Percentiles rank a stretch among this genome's conserved stretches.
Conservation (phyloP, 2,329 filamentous ascomycete species). For the Penicillium janthinellum region DNA sequence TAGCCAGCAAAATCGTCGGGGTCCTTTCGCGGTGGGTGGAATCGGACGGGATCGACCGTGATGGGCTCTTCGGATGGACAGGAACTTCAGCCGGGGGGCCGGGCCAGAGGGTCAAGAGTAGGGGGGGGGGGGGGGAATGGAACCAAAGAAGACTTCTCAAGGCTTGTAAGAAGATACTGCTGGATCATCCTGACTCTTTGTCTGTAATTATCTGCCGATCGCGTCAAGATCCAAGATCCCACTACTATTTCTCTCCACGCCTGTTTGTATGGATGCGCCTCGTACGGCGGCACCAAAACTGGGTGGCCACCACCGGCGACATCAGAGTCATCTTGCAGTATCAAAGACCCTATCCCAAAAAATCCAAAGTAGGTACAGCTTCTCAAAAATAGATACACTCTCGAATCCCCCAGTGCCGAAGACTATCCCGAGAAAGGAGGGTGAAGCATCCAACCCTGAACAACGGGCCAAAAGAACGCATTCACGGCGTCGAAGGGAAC, state of each 20-base stretch:
- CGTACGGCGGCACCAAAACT: neutral
- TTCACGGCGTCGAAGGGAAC: constrained; percentile 3
- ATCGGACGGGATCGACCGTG: constrained; percentile 20
- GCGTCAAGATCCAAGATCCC: neutral
- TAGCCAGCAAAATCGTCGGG: neutral
- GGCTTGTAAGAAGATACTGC: neutral
- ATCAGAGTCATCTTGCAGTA: neutral
- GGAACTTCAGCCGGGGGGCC: constrained; percentile 6
- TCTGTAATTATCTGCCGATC: neutral
- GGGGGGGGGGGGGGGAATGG: neutral
- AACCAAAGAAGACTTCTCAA: neutral
- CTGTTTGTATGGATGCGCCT: constrained; percentile 1
- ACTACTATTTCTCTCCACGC: neutral
- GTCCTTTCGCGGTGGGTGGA: neutral
- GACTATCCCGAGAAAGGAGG: neutral
- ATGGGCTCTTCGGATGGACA: constrained; percentile 17
- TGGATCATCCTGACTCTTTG: too few species aligned
- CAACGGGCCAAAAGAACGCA: neutral
- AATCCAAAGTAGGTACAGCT: neutral
- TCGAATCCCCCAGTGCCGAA: neutral
- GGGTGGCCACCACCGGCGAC: neutral
- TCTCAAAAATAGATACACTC: neutral
- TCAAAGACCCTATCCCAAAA: neutral
- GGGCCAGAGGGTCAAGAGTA: neutral
- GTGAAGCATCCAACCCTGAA: neutral